Conservation (phyloP, 441 rosid genomes). For the Omphalea diandra region DNA sequence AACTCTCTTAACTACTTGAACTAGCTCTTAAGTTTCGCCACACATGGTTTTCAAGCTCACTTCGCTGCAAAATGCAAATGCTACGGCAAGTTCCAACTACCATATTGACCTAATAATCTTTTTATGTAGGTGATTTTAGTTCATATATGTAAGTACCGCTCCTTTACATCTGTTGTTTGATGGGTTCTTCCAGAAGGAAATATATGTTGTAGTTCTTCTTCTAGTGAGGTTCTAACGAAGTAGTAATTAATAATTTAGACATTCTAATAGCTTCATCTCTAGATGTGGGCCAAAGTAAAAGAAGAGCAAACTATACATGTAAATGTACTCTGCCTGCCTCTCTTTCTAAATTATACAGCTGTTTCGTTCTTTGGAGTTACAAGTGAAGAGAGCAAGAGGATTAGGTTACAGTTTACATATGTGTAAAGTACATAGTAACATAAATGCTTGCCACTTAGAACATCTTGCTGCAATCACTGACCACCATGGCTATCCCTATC, state of each 20-base stretch:
- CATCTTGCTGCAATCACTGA: neutral
- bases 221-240: neutral
- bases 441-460: neutral
- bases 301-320: neutral
- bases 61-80: neutral
- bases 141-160: no score
- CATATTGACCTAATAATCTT: conserved; percentile 10
- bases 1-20: no score
- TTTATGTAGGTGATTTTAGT: no score
- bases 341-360: neutral
- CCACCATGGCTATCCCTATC: neutral
- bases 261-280: neutral
- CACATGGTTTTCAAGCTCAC: conserved; percentile 5
- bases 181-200: conserved; percentile 2
- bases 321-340: neutral
- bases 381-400: neutral
- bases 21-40: no score
- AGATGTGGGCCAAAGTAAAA: neutral
- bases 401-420: neutral
- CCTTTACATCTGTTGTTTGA: no score
- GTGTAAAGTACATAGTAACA: neutral
- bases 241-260: neutral
- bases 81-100: conserved; percentile 11
- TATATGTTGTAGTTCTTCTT: no score
- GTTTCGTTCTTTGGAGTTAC: conserved; percentile 12